Evolutionary conservation across 2,329 filamentous ascomycete genomes (phyloP), one percentile per base, ranked within the genome.

Genomic region (Dichotomopilus funicola): DNA sequence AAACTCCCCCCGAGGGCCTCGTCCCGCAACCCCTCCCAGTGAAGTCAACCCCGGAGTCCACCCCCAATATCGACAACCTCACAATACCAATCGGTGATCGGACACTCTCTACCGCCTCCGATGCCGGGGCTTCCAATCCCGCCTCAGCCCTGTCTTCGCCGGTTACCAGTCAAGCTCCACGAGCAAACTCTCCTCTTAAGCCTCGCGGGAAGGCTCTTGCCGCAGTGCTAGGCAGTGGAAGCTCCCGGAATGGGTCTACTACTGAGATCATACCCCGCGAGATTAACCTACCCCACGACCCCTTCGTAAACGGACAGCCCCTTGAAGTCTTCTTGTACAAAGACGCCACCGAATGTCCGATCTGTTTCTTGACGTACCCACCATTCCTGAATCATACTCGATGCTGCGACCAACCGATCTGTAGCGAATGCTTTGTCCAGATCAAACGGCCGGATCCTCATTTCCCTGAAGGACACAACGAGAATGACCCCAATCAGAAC

Each of bases 401-500:
- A 62, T 99, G 94, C 69, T 99, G 94, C 70, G 91, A 96, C 65
- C 94, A 99, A 69, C 80, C 88, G 5, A 97, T 99, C 60, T 99
- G 94, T 73, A 97, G 91, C 43, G 94, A 99, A 73, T 99, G 94
- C 70, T 99, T 99, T 66, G 94, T 99, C 4, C 94, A 99, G 70
- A 99, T 99, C 69, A 97, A 96, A 70, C 83, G 94, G 43, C 86
- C 91, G 4, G 92, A 99, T 61, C 91, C 91, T 8, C 89, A 96
- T 69, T 83, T 91, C 41, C 89, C 90, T 1, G 89, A 96, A 68
- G 89, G 94, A 66, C 76, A 80, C 56, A 79, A 77, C n/a, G 74
- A 80, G 49, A 65, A 66, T 40, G 64, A 66, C 35, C 62, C 66
- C 27, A 60, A 67, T 56, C 64, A 69, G n/a, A 72, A 70, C 11